Conservation (phyloP, 768 basidiomycete genomes). For the Gymnopilus dilepis region DNA sequence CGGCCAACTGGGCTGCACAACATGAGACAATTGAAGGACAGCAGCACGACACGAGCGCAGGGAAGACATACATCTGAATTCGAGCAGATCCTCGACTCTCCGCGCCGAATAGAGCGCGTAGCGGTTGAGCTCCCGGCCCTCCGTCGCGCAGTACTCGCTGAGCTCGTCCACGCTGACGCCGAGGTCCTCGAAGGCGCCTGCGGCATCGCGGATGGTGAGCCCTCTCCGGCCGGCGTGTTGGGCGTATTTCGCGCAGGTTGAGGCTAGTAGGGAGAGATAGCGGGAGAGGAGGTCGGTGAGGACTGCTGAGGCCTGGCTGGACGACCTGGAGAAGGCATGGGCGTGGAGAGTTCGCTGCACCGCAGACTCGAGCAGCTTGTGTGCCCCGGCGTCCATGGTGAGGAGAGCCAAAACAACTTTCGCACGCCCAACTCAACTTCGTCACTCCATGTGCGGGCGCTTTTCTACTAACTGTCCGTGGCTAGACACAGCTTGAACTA, state of each 20-base stretch:
- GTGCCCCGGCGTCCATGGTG: slow-evolving; percentile 40
- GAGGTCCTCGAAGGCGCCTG: slow-evolving; percentile 73
- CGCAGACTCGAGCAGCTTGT: slow-evolving; percentile 69
- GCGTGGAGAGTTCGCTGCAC: slow-evolving; percentile 77
- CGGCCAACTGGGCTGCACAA: slow-evolving; percentile 59
- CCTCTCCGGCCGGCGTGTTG: slow-evolving; percentile 73
- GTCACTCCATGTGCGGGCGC: not conserved
- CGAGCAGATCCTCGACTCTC: slow-evolving; percentile 73
- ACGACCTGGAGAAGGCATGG: slow-evolving; percentile 77
- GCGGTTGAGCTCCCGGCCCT: slow-evolving; percentile 70
- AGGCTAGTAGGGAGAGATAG: slow-evolving; percentile 69
- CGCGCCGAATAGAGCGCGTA: slow-evolving; percentile 69
- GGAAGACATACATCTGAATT: slow-evolving; percentile 69
- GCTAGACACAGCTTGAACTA: too few relatives aligned
- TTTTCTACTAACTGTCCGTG: too few relatives aligned
- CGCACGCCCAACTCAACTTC: slow-evolving; percentile 25
- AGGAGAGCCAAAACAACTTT: slow-evolving; percentile 21
- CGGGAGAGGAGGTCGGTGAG: slow-evolving; percentile 79
- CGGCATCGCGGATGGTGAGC: slow-evolving; percentile 62
- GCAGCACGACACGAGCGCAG: slow-evolving; percentile 36
- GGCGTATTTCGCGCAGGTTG: slow-evolving; percentile 74
- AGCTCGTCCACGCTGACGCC: slow-evolving; percentile 77
- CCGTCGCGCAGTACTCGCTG: slow-evolving; percentile 64
- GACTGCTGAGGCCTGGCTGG: slow-evolving; percentile 69
- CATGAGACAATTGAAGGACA: slow-evolving; percentile 33